phyloP scores from a whole-genome alignment of 192 early-diverging fungal species.

The Entophlyctis luteolus region DNA sequence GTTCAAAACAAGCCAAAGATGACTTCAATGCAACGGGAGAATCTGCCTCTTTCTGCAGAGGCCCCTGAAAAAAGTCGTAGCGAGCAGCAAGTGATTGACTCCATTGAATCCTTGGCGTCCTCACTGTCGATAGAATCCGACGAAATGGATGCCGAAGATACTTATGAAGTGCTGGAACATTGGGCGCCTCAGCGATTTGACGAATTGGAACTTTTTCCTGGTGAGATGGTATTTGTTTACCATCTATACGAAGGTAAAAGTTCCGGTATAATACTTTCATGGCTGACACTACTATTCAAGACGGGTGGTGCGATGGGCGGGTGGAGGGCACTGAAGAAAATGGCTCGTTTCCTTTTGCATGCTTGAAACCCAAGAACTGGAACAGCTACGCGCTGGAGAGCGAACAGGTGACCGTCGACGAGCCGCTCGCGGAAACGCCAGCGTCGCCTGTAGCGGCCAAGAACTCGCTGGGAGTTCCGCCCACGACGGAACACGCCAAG shows the following conservation, averaged over 20 bases:
- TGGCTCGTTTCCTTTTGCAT: constrained; percentile 11
- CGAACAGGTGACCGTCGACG: background rate
- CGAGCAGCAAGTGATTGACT: too few relatives aligned
- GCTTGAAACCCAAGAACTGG: background rate
- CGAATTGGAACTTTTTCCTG: constrained; percentile 18
- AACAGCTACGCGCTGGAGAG: too few relatives aligned
- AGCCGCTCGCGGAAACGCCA: background rate
- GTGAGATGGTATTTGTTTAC: constrained; percentile 22
- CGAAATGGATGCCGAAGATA: background rate
- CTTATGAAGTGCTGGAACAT: constrained; percentile 4
- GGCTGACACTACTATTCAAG: background rate
- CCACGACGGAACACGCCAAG: too few relatives aligned
- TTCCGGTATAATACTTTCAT: too few relatives aligned
- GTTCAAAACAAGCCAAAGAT: too few relatives aligned
- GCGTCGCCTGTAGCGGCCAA: too few relatives aligned
- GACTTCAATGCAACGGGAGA: too few relatives aligned
- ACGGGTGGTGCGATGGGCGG: constrained; percentile 17
- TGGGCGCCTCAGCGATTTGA: constrained; percentile 25
- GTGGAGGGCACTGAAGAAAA: constrained; percentile 14
- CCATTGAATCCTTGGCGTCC: too few relatives aligned
- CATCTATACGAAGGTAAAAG: constrained; percentile 9
- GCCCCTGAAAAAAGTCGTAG: too few relatives aligned
- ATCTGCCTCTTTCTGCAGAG: too few relatives aligned
- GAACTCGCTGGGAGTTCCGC: too few relatives aligned
- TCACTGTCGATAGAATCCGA: background rate